Conservation (phyloP, 805 yeast species). For the Teunomyces stri region DNA sequence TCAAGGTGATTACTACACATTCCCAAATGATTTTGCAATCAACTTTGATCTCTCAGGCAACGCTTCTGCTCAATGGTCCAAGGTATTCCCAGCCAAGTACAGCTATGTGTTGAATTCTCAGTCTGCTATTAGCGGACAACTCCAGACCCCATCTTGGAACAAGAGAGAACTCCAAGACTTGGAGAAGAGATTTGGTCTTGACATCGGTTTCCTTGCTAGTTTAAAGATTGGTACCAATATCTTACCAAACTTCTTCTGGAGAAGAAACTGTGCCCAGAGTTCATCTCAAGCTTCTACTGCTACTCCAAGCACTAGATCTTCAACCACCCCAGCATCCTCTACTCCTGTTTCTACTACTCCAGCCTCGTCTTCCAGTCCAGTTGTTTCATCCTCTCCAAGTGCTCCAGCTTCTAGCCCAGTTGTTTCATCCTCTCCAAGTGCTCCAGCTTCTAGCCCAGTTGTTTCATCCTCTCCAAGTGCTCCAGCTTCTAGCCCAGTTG, state of each 20-base stretch:
- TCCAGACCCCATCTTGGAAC: constrained; percentile 2
- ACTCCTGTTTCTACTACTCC: background rate
- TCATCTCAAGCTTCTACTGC: constrained; percentile 1
- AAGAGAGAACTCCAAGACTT: constrained; percentile 8
- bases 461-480: background rate
- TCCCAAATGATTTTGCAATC: constrained; percentile 16
- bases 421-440: background rate
- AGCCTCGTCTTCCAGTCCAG: background rate
- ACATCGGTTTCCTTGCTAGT: constrained; percentile 6
- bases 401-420: background rate
- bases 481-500: background rate
- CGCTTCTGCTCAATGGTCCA: constrained; percentile 1
- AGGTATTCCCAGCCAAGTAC: constrained; percentile 8
- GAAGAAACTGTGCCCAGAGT: constrained; percentile 6
- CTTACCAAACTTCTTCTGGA: constrained; percentile 19
- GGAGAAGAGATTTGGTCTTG: constrained; percentile 7
- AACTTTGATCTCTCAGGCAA: constrained; percentile 12
- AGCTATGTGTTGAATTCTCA: background rate
- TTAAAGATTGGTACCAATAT: constrained; percentile 9
- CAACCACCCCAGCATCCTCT: background rate
- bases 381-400: background rate
- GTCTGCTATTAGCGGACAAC: background rate
- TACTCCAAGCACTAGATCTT: background rate
- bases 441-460: background rate
- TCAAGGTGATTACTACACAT: constrained; percentile 13